Percentiles rank a stretch among this genome's conserved stretches.
These are phyloP conservation scores for Colletotrichum scovillei DNA, from an alignment of 2,329 filamentous ascomycete genomes.

Conservation along the genomic window DNA sequence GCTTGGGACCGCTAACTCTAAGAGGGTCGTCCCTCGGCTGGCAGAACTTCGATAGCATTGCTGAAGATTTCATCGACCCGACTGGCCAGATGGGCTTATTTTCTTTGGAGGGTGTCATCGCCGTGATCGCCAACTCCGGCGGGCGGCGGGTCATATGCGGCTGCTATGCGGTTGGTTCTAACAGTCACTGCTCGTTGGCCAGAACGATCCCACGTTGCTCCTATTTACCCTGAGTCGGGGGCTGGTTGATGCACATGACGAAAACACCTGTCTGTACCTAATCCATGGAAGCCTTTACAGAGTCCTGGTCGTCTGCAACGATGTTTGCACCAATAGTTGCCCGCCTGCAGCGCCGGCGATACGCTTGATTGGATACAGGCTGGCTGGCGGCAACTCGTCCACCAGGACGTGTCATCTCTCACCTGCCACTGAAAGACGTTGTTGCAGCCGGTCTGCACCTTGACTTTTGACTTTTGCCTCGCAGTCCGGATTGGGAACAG, in stretches of 20 bases:
- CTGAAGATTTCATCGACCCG: constrained; percentile 25
- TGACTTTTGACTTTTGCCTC: not conserved
- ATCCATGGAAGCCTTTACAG: constrained; percentile 11
- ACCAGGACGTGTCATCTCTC: constrained; percentile 23
- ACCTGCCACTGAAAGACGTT: constrained; percentile 13
- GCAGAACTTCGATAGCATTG: not conserved
- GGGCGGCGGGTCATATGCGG: constrained; percentile 28
- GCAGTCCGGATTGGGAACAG: not conserved
- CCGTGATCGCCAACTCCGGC: constrained; percentile 21
- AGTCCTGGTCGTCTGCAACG: not conserved
- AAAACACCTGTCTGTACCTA: constrained; percentile 12
- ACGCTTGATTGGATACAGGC: constrained; percentile 21
- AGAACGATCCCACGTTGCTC: constrained; percentile 23
- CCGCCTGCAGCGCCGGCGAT: constrained; percentile 6
- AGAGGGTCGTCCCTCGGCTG: constrained; percentile 1
- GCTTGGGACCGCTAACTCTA: constrained; percentile 10
- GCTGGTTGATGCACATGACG: constrained; percentile 22
- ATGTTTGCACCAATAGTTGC: constrained; percentile 11
- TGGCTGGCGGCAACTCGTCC: constrained; percentile 12
- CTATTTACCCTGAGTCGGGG: constrained; percentile 9
- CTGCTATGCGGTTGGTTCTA: constrained; percentile 31
- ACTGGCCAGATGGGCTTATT: constrained; percentile 19
- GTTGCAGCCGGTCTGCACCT: constrained; percentile 25
- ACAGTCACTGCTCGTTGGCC: constrained; percentile 18
- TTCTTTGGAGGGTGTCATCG: constrained; percentile 15